Evolutionary conservation across 495 filamentous ascomycete species (phyloP).

Genomic region (Tuber brumale): DNA sequence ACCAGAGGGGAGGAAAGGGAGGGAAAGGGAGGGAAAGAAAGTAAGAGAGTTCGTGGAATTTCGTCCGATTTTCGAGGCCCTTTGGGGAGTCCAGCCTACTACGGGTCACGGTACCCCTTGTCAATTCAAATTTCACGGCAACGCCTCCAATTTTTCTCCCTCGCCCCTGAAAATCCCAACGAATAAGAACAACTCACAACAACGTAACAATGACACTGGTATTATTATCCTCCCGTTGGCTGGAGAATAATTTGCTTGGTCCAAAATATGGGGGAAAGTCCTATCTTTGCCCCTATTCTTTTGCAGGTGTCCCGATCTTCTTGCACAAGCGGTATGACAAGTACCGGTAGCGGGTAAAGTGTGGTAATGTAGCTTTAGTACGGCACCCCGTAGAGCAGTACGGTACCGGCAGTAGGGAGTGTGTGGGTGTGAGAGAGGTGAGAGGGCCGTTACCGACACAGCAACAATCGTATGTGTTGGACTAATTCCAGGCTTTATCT

Average conservation of each 20-base stretch:
- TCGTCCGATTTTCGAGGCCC: background rate
- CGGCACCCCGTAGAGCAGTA: background rate
- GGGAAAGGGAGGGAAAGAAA: conserved; percentile 17
- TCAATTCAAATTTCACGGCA: conserved; percentile 31
- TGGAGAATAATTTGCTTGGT: background rate
- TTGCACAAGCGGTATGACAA: too few relatives aligned
- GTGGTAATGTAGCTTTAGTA: background rate
- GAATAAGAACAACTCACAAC: conserved; percentile 22
- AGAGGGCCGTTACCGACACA: background rate
- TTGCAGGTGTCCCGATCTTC: background rate
- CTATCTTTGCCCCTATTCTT: background rate
- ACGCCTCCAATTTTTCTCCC: conserved; percentile 15
- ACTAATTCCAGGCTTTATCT: background rate
- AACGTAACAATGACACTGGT: background rate
- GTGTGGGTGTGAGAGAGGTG: background rate
- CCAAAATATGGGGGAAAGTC: background rate
- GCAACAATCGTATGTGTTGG: background rate
- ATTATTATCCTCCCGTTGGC: background rate
- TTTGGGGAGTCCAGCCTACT: background rate
- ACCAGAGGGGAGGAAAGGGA: conserved; percentile 12
- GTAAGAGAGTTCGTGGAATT: conserved; percentile 17
- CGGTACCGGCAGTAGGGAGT: background rate
- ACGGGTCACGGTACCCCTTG: conserved; percentile 16
- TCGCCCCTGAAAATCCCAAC: conserved; percentile 37
- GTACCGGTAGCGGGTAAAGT: background rate